Evolutionary conservation across 805 yeast genomes (phyloP).

Genomic region (Yarrowia deformans): DNA sequence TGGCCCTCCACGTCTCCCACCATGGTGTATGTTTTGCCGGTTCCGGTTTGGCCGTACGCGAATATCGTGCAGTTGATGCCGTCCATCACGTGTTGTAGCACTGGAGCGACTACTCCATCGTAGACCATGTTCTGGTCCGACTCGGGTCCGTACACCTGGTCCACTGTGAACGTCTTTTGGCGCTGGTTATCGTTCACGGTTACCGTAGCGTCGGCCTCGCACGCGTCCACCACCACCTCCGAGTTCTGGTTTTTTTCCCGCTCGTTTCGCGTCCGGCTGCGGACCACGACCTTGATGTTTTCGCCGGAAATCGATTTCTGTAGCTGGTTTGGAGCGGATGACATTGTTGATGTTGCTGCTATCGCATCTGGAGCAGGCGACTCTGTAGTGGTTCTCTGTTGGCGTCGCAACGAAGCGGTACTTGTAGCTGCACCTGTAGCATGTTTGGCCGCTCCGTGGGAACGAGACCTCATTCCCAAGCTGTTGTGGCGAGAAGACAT

Average conservation of each 20-base stretch:
- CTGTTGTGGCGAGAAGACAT: constrained; percentile 35
- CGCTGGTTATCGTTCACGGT: constrained; percentile 41
- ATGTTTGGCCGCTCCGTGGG: constrained; percentile 4
- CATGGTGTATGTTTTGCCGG: constrained; percentile 81
- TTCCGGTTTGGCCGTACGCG: constrained; percentile 93
- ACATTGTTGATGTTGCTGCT: not conserved
- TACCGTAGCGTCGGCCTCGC: constrained; percentile 47
- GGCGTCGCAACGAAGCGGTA: constrained; percentile 9
- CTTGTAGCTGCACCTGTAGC: not conserved
- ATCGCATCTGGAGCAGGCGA: constrained; percentile 24
- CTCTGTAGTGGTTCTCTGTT: constrained; percentile 2
- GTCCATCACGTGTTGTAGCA: constrained; percentile 69
- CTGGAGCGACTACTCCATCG: constrained; percentile 68
- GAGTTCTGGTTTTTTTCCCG: constrained; percentile 65
- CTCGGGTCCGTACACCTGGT: constrained; percentile 82
- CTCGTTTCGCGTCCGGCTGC: constrained; percentile 68
- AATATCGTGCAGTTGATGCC: constrained; percentile 84
- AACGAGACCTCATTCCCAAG: constrained; percentile 14
- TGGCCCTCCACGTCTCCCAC: constrained; percentile 62
- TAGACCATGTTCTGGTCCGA: constrained; percentile 75
- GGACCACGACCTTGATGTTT: constrained; percentile 67
- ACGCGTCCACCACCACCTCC: constrained; percentile 65
- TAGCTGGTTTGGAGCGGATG: not conserved
- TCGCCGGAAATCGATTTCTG: constrained; percentile 46
- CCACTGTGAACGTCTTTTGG: constrained; percentile 70